Conservation (phyloP, 179 eudicot species). For the Vitellaria paradoxa region DNA sequence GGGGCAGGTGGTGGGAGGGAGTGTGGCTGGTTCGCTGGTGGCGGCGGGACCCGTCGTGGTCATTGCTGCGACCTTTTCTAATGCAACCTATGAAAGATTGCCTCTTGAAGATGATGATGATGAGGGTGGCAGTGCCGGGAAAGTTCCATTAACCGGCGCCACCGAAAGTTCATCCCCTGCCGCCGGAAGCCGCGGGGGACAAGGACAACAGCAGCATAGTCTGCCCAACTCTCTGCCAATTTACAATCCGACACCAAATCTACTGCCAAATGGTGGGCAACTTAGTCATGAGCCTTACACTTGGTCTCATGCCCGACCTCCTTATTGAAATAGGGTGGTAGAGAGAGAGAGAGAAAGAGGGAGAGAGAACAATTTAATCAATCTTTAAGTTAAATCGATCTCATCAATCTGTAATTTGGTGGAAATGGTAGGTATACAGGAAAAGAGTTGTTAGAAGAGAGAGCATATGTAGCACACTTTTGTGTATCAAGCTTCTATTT, state of each 20-base stretch:
- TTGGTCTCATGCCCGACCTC: constrained; percentile 34
- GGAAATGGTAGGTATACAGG: neutral
- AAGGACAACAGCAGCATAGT: constrained; percentile 7
- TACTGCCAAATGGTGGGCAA: constrained; percentile 35
- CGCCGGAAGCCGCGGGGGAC: constrained; percentile 8
- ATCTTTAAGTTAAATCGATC: neutral
- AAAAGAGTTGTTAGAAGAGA: neutral
- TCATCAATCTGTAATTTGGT: neutral
- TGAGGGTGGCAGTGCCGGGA: neutral
- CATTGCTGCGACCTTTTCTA: constrained; percentile 19
- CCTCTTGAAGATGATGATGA: constrained; percentile 18
- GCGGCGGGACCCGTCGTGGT: constrained; percentile 23
- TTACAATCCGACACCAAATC: constrained; percentile 32
- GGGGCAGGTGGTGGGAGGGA: constrained; percentile 21
- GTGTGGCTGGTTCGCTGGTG: constrained; percentile 20
- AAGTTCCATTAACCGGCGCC: neutral
- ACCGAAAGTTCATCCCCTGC: constrained; percentile 14
- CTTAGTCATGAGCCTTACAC: constrained; percentile 32
- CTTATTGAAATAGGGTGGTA: constrained; percentile 1
- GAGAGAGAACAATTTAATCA: neutral
- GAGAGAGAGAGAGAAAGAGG: neutral
- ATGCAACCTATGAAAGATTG: constrained; percentile 15
- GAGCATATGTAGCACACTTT: neutral
- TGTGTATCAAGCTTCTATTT: neutral
- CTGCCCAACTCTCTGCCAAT: constrained; percentile 17